Conservation (phyloP, 768 basidiomycete genomes). For the Coprinellus aureogranulatus region DNA sequence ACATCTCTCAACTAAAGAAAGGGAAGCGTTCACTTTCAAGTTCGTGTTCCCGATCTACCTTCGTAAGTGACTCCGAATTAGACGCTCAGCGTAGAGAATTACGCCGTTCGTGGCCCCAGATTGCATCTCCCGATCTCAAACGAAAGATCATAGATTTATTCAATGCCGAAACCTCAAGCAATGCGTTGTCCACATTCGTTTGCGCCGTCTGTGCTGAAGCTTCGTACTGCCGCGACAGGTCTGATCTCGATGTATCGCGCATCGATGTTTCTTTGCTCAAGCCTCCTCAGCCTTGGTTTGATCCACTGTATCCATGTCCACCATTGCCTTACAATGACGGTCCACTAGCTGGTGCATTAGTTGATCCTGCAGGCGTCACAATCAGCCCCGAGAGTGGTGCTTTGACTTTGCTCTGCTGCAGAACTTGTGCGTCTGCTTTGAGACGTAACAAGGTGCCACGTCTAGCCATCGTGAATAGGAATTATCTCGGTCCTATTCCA, state of each 20-base stretch:
- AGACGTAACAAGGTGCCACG: conserved; percentile 16
- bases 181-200: not conserved
- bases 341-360: not conserved
- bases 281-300: not conserved
- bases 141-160: not conserved
- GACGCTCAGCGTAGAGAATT: not conserved
- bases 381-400: too few relatives aligned
- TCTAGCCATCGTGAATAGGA: conserved; percentile 27
- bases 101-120: not conserved
- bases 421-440: conserved; percentile 15
- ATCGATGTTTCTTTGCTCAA: not conserved
- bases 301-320: not conserved
- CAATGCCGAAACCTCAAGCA: not conserved
- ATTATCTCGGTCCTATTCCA: conserved; percentile 25
- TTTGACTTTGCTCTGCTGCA: too few relatives aligned
- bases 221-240: not conserved
- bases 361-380: not conserved
- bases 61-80: not conserved
- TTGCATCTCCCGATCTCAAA: not conserved
- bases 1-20: not conserved
- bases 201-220: not conserved
- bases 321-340: not conserved
- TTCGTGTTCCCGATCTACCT: not conserved
- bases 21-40: not conserved
- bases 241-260: not conserved